Evolutionary conservation across 2,329 filamentous ascomycete species (phyloP).

Genomic region (Talaromyces sp.): DNA sequence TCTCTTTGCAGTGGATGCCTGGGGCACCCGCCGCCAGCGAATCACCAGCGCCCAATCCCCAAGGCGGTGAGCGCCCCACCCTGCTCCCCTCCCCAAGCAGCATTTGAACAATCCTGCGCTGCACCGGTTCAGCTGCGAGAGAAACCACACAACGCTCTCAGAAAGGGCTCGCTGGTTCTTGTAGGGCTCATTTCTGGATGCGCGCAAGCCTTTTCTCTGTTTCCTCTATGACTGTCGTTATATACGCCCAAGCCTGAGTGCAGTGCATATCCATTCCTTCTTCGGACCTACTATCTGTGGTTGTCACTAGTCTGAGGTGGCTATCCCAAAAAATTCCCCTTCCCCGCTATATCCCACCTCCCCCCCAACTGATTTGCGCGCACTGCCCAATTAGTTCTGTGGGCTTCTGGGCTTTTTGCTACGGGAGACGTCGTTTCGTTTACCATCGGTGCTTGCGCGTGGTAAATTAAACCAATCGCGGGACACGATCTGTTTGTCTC

Average conservation of each 20-base stretch:
- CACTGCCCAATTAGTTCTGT: not conserved
- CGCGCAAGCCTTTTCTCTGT: not conserved
- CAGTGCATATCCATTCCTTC: not conserved
- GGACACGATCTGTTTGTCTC: constrained; percentile 9
- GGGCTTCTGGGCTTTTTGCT: not conserved
- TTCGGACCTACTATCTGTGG: not conserved
- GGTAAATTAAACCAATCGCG: not conserved
- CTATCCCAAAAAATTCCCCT: constrained; percentile 7
- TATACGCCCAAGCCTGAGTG: not conserved
- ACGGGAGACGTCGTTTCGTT: not conserved
- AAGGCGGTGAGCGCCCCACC: not conserved
- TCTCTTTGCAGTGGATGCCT: not conserved
- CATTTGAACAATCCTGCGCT: not conserved
- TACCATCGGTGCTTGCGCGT: not conserved
- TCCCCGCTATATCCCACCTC: constrained; percentile 8
- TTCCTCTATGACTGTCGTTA: not conserved
- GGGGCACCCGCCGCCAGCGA: not conserved
- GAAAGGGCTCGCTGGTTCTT: not conserved
- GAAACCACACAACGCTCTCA: not conserved
- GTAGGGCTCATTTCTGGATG: not conserved
- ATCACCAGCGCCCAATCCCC: not conserved
- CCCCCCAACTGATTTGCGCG: constrained; percentile 1
- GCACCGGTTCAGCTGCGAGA: not conserved
- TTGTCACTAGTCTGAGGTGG: not conserved
- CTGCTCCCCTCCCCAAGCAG: not conserved